Percentiles rank a stretch among this genome's conserved stretches.
These are phyloP conservation scores for Blastocrithidia nonstop DNA, from an alignment of 208 protist species.

Conservation along the genomic window DNA sequence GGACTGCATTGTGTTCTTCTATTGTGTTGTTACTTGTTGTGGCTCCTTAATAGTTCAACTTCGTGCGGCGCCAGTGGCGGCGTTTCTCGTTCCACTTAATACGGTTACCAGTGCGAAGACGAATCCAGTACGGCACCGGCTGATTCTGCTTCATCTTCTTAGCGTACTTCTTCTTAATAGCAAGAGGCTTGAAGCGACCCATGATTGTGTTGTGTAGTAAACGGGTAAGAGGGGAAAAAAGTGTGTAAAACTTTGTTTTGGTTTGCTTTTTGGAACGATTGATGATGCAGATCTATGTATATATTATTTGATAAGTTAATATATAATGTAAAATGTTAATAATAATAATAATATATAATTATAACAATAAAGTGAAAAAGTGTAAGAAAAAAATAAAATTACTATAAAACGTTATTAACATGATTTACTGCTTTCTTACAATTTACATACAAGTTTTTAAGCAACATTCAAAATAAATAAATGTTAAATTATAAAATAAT, in stretches of 20 bases:
- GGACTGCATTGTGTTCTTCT: not conserved
- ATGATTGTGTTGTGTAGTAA: conserved; percentile 28
- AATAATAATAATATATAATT: conserved; percentile 5
- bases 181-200: conserved; percentile 84
- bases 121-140: conserved; percentile 88
- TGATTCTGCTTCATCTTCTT: conserved; percentile 91
- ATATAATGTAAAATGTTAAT: not conserved
- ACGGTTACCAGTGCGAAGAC: conserved; percentile 82
- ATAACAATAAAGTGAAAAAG: conserved; percentile 5
- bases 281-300: not conserved
- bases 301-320: not conserved
- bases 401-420: not conserved
- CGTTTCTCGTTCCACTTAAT: conserved; percentile 93
- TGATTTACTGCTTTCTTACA: not conserved
- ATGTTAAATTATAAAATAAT: too few species aligned
- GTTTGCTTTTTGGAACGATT: not conserved
- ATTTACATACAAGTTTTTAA: conserved; percentile 1
- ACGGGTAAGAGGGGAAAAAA: conserved; percentile 4
- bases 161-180: conserved; percentile 88
- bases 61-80: conserved; percentile 91
- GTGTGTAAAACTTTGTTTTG: conserved; percentile 1
- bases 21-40: not conserved
- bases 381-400: conserved; percentile 6
- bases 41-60: conserved; percentile 81
- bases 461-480: too few species aligned